Evolutionary conservation across 2,329 filamentous ascomycete species (phyloP), one percentile per base, ranked within the genome.

Genomic region (Penicillium sp.): DNA sequence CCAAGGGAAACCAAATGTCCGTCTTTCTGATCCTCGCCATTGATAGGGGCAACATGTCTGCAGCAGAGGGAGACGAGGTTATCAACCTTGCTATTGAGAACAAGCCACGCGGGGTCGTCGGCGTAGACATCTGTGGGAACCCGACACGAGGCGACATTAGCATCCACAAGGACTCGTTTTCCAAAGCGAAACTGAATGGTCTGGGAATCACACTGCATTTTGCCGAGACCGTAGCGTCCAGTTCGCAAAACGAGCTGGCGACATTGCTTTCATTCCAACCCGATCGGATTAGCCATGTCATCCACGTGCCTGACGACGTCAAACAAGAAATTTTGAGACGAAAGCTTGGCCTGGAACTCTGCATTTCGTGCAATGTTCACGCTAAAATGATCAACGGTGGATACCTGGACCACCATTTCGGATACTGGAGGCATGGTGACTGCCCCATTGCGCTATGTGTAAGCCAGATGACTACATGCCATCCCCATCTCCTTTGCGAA

Each of bases 351-450:
- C 71, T 94, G 11, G 90, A 94, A 72, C 68, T 94, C 36, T 94
- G 90, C 57, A 74, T 94, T 56, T 90, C 86, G 60, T 93, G 90
- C 71, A 94, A 94, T 64, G 88, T 94, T 1, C 83, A 87, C 60
- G 88, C 88, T 1, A 85, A 84, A 60, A 85, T 94, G 84, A 85
- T 88, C 47, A 74, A 78, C 1, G 87, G 88, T 0, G 83, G 84
- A 1, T 83, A 81, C 62, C 64, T 81, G 53, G 85, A 85, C 45
- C 90, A 94, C 71, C 90, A 94, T 75, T 92, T 94, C 72, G 86
- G 87, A 13, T 81, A 84, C 65, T 94, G 90, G 90, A 73, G 76
- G 43, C 77, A 82, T 5, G 79, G 79, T 22, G 79, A 81, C 2
- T 83, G 82, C 47, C 79, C 82, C 4, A 80, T 93, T 42, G 83